These are phyloP conservation scores for Apiospora pterosperma DNA, from an alignment of 2,329 filamentous ascomycete species.

Conservation along the genomic window DNA sequence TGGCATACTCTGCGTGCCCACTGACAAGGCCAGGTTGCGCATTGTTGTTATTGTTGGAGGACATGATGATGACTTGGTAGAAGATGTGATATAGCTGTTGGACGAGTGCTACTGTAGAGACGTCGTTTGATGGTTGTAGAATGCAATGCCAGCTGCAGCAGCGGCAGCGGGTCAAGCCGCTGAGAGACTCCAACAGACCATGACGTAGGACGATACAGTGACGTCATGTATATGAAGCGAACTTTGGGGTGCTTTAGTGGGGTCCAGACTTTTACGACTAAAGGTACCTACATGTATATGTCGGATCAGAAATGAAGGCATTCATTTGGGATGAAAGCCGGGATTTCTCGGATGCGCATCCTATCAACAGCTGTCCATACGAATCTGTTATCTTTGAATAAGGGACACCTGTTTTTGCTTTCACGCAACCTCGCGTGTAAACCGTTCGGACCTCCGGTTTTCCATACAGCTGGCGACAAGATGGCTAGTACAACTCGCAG, in stretches of 20 bases:
- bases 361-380: no score
- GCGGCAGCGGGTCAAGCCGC: not conserved
- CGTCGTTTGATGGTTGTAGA: not conserved
- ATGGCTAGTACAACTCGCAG: no score
- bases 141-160: not conserved
- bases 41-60: conserved; percentile 29
- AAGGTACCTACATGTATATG: no score
- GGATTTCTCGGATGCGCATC: no score
- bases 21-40: conserved; percentile 57
- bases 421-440: no score
- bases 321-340: no score
- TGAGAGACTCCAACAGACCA: not conserved
- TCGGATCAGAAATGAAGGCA: no score
- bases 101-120: not conserved
- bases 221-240: not conserved
- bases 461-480: no score
- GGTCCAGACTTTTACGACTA: no score
- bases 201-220: not conserved
- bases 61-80: conserved; percentile 19
- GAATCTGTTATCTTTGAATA: no score
- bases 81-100: not conserved
- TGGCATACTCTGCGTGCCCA: conserved; percentile 65
- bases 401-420: no score
- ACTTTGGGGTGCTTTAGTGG: not conserved
- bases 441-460: no score